Evolutionary conservation across 495 filamentous ascomycete genomes (phyloP), one percentile per base, ranked within the genome.

Genomic region (Choiromyces venosus): DNA sequence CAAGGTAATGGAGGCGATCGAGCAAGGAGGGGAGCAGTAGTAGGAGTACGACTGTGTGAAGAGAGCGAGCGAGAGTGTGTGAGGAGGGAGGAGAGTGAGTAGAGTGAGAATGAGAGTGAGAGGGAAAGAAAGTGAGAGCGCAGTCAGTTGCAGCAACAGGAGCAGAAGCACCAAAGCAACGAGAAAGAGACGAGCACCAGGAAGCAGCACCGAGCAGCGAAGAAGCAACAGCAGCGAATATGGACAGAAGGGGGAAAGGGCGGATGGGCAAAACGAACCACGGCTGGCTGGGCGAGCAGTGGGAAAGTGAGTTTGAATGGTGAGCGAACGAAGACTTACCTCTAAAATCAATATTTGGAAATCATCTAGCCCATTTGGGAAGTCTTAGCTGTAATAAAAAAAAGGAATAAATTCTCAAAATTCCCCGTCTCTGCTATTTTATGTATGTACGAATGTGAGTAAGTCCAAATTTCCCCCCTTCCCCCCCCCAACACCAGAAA

Each of bases 311-410:
- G 64, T 65, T 61, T 61, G 74, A 77, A 77, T 76, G 75, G 75
- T 76, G 73, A 73, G 74, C 68, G 75, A 70, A 73, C 68, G 74
- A 77, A 75, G 75, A 77, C 75, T 77, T 77, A 77, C 75, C 73
- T 77, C 35, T 68, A 44, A n/a, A 19, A 64, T 66, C 74, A 66
- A 73, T 75, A 77, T 65, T 33, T 44, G 74, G 75, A 70, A 77
- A 77, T 67, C 18, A 36, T 36, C 75, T 77, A 77, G 56, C 75
- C 75, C 18, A 46, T 73, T 77, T 73, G 37, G 70, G 75, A 37
- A 72, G 66, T 71, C 40, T 72, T 77, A 76, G 66, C 73, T 72
- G 69, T 66, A 65, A 71, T 76, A 69, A 74, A 67, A 71, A n/a
- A 61, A 61, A 61, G 52, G 52, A 61, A 61, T 61, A 61, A 61